Percentiles rank a stretch among this genome's conserved stretches.
phyloP scores from a whole-genome alignment of 116 monocot species.

The Zostera marina region DNA sequence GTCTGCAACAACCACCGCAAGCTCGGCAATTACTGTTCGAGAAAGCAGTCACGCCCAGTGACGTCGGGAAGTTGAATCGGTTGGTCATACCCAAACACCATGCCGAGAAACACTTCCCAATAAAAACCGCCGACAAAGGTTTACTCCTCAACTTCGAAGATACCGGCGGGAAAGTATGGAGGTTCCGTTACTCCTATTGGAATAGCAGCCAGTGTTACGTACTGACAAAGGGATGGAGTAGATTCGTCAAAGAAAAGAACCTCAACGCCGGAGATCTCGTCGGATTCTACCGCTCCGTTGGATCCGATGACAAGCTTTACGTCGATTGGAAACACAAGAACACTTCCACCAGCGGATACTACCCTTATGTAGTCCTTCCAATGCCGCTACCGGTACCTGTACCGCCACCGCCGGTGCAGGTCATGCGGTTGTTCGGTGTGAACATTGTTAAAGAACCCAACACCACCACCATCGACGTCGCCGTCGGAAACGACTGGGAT shows the following conservation, averaged over 20 bases:
- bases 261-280: constrained; percentile 3
- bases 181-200: constrained; percentile 79
- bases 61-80: constrained; percentile 76
- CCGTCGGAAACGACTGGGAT: neutral
- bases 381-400: neutral
- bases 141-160: constrained; percentile 5
- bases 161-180: constrained; percentile 32
- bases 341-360: neutral
- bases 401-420: neutral
- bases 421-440: constrained; percentile 2
- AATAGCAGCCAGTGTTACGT: constrained; percentile 85
- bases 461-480: neutral
- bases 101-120: constrained; percentile 59
- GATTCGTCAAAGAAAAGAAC: constrained; percentile 62
- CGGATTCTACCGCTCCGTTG: constrained; percentile 4
- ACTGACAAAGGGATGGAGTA: constrained; percentile 69
- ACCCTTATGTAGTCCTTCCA: neutral
- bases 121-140: constrained; percentile 8
- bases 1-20: neutral
- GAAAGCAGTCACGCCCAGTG: constrained; percentile 64
- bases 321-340: neutral
- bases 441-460: neutral
- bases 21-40: constrained; percentile 41
- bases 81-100: constrained; percentile 74
- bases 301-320: neutral